phyloP scores from a whole-genome alignment of 805 yeast genomes.

The Blastobotrys chiropterorum region DNA sequence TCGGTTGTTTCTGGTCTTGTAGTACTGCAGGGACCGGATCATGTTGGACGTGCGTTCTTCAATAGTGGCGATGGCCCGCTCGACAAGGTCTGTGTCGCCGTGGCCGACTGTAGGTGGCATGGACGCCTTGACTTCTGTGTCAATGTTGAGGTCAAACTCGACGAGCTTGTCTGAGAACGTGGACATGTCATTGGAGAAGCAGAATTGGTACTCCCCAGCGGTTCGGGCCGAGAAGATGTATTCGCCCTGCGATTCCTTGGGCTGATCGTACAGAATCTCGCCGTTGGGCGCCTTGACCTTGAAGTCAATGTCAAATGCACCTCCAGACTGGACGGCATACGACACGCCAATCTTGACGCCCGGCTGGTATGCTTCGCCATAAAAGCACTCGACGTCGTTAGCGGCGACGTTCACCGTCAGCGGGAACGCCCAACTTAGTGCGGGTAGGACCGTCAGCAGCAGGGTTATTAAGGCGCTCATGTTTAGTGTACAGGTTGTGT shows the following conservation, averaged over 20 bases:
- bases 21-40: slow-evolving; percentile 53
- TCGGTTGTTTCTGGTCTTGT: slow-evolving; percentile 84
- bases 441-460: not conserved
- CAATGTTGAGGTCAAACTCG: slow-evolving; percentile 65
- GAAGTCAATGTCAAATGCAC: slow-evolving; percentile 75
- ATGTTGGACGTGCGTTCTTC: slow-evolving; percentile 27
- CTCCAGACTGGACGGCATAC: slow-evolving; percentile 80
- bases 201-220: slow-evolving; percentile 79
- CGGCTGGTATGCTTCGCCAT: slow-evolving; percentile 56
- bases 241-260: slow-evolving; percentile 73
- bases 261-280: slow-evolving; percentile 45
- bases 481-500: not conserved
- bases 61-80: slow-evolving; percentile 24
- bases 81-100: slow-evolving; percentile 27
- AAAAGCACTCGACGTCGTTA: slow-evolving; percentile 65
- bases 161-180: slow-evolving; percentile 77
- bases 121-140: slow-evolving; percentile 47
- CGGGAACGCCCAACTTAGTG: slow-evolving; percentile 37
- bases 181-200: slow-evolving; percentile 77
- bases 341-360: slow-evolving; percentile 62
- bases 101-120: slow-evolving; percentile 42
- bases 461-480: not conserved
- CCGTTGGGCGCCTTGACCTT: slow-evolving; percentile 49
- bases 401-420: slow-evolving; percentile 72
- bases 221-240: slow-evolving; percentile 59